Conservation (phyloP, 371 early-diverging fungal genomes). For the Circinella umbellata region DNA sequence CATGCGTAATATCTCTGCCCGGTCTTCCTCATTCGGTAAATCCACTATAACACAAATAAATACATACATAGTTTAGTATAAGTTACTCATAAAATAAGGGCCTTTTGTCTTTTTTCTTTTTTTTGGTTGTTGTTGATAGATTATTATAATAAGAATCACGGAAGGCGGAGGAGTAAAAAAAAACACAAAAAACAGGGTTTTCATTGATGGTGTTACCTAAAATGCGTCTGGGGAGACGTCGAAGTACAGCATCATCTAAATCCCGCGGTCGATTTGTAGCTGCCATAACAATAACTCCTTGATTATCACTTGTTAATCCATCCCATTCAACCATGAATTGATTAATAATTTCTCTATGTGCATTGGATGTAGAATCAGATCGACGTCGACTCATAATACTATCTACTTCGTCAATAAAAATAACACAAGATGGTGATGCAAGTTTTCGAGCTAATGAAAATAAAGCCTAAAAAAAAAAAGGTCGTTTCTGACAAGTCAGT, state of each 20-base stretch:
- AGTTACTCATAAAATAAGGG: too few relatives aligned
- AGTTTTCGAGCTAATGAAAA: constrained; percentile 96
- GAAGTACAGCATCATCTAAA: constrained; percentile 96
- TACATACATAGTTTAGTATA: too few relatives aligned
- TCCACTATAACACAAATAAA: constrained; percentile 62
- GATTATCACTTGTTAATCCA: constrained; percentile 81
- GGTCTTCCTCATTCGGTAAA: constrained; percentile 85
- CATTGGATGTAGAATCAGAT: constrained; percentile 47
- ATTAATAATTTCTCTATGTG: constrained; percentile 89
- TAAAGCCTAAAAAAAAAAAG: constrained; percentile 64
- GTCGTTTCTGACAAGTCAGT: not conserved
- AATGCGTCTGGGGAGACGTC: constrained; percentile 96
- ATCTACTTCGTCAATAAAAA: constrained; percentile 99
- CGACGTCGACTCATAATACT: constrained; percentile 90
- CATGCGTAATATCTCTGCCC: constrained; percentile 81
- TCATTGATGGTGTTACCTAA: constrained; percentile 58
- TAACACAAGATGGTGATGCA: constrained; percentile 84
- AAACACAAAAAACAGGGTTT: not conserved
- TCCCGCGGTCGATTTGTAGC: constrained; percentile 98
- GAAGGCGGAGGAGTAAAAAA: too few relatives aligned
- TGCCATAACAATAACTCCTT: constrained; percentile 88
- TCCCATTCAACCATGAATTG: constrained; percentile 99
- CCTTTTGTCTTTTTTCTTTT: too few relatives aligned
- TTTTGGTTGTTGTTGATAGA: not conserved
- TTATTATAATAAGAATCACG: too few relatives aligned